These are phyloP conservation scores for Hymenoscyphus fraxineus DNA, from an alignment of 2,329 filamentous ascomycete species.

Conservation along the genomic window DNA sequence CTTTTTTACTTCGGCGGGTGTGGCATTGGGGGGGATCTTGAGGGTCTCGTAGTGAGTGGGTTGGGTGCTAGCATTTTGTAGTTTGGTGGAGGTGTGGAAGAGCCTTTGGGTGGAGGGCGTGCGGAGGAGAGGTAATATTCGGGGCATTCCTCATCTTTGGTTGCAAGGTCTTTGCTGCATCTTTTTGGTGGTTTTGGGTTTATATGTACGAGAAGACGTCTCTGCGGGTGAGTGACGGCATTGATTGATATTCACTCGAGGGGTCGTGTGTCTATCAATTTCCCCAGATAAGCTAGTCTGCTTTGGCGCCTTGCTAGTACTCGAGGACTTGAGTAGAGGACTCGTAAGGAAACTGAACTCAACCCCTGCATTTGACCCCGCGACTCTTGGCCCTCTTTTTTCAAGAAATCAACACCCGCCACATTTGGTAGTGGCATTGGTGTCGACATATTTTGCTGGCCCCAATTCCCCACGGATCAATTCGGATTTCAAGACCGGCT, in stretches of 20 bases:
- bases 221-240: slow-evolving; percentile 13
- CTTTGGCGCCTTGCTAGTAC: too few species aligned
- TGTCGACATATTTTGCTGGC: background rate
- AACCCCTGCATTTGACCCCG: background rate
- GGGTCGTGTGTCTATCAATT: background rate
- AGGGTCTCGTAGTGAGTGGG: slow-evolving; percentile 79
- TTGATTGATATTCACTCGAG: background rate
- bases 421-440: background rate
- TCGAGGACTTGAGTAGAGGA: too few species aligned
- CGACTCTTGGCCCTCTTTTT: background rate
- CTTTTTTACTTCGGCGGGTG: slow-evolving; percentile 80
- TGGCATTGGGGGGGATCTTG: slow-evolving; percentile 65
- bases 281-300: background rate
- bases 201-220: too few species aligned
- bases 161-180: slow-evolving; percentile 1
- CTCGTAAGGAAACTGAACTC: background rate
- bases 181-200: background rate
- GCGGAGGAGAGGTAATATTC: slow-evolving; percentile 29
- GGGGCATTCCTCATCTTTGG: slow-evolving; percentile 63
- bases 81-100: slow-evolving; percentile 45
- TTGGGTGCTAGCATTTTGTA: slow-evolving; percentile 27
- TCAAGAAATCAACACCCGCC: background rate
- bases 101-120: slow-evolving; percentile 21
- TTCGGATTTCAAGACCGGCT: slow-evolving; percentile 8
- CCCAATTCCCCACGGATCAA: background rate